phyloP scores from a whole-genome alignment of 768 basidiomycete species.

The Phaffia tasmanica region DNA sequence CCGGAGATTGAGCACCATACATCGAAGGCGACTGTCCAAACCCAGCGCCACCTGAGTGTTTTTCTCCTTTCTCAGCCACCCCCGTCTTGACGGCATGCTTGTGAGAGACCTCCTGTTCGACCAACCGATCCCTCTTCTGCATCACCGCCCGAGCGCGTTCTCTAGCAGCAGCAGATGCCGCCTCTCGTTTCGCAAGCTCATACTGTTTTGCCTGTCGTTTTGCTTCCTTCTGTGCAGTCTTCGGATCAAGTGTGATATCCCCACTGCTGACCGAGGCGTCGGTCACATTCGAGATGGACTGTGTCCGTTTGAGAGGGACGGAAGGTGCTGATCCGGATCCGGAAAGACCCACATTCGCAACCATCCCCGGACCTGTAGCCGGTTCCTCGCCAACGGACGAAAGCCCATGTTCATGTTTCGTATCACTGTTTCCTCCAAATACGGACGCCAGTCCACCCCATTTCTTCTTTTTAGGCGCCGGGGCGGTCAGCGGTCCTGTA shows the following conservation, averaged over 20 bases:
- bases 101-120: slow-evolving; percentile 39
- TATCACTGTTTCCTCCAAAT: slow-evolving; percentile 36
- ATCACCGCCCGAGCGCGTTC: slow-evolving; percentile 88
- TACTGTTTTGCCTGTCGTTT: slow-evolving; percentile 66
- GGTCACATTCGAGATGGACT: slow-evolving; percentile 36
- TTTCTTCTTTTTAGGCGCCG: slow-evolving; percentile 36
- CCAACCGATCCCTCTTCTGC: slow-evolving; percentile 70
- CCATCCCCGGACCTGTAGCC: slow-evolving; percentile 25
- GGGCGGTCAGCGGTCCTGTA: slow-evolving; percentile 12
- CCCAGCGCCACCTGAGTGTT: slow-evolving; percentile 14
- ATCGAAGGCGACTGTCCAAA: slow-evolving; percentile 7
- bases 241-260: slow-evolving; percentile 45
- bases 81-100: slow-evolving; percentile 21
- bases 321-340: slow-evolving; percentile 4
- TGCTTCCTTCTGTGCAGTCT: slow-evolving; percentile 71
- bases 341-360: neutral
- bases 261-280: slow-evolving; percentile 26
- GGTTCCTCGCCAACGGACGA: slow-evolving; percentile 31
- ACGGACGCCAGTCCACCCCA: slow-evolving; percentile 39
- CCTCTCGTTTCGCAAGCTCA: slow-evolving; percentile 68
- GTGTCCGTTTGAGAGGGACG: slow-evolving; percentile 35
- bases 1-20: slow-evolving; percentile 3
- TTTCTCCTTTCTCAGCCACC: slow-evolving; percentile 29
- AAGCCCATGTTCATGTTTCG: slow-evolving; percentile 25
- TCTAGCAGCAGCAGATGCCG: slow-evolving; percentile 60